Percentiles rank a stretch among this genome's conserved stretches.
Evolutionary conservation across 352 stramenopile genomes (phyloP).

Genomic region (Pythium monospermum): DNA sequence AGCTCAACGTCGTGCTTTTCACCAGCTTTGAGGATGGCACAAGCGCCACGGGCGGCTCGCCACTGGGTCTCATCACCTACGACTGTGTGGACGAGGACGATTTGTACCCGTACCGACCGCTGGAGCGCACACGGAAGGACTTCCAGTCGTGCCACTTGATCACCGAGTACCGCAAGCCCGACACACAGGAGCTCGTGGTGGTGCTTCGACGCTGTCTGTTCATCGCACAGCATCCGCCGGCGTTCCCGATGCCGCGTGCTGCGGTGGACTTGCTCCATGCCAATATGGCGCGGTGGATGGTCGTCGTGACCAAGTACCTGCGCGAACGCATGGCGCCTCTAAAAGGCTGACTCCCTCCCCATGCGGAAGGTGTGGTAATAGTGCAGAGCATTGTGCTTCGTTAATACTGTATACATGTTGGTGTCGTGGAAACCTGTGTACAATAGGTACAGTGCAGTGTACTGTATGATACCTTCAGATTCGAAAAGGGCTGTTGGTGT

Average conservation of each 20-base stretch:
- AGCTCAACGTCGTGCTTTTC: constrained; percentile 24
- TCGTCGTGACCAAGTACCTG: constrained; percentile 15
- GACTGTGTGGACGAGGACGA: constrained; percentile 45
- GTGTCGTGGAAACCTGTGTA: too few relatives aligned
- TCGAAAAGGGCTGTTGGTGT: too few relatives aligned
- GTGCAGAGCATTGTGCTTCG: too few relatives aligned
- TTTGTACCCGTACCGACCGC: constrained; percentile 37
- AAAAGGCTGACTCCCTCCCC: too few relatives aligned
- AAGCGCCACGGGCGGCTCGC: constrained; percentile 8
- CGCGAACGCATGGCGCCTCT: background rate
- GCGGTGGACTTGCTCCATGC: constrained; percentile 11
- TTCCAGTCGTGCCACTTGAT: constrained; percentile 5
- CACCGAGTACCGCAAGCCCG: background rate
- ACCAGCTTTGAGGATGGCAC: constrained; percentile 27
- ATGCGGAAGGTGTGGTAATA: too few relatives aligned
- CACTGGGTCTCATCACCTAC: constrained; percentile 29
- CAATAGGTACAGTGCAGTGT: too few relatives aligned
- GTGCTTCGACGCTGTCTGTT: constrained; percentile 13
- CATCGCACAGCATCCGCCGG: constrained; percentile 12
- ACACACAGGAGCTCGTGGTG: background rate
- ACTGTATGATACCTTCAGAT: too few relatives aligned
- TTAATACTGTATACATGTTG: too few relatives aligned
- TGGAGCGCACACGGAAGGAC: constrained; percentile 18
- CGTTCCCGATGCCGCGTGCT: background rate
- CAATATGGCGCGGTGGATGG: constrained; percentile 18